These are phyloP conservation scores for Colletotrichum sp. DNA, from an alignment of 2,329 filamentous ascomycete species.

Conservation along the genomic window DNA sequence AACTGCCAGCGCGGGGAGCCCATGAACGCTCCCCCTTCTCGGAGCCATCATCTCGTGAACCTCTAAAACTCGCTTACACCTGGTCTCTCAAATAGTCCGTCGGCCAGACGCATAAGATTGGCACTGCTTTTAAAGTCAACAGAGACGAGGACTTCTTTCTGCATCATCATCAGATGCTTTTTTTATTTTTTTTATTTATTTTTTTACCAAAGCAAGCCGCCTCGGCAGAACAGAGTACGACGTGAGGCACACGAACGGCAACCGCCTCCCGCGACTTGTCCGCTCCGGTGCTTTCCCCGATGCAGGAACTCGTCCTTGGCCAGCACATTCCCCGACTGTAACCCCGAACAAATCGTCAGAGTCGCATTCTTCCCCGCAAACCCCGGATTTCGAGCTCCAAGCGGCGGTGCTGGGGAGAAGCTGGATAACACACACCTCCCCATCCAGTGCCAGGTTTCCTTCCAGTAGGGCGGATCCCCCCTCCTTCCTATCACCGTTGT, in stretches of 20 bases:
- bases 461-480: not conserved
- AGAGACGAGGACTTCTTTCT: not conserved
- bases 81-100: not conserved
- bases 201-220: not conserved
- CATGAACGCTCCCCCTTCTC: not conserved
- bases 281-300: not conserved
- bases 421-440: not conserved
- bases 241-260: not conserved
- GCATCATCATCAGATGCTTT: not conserved
- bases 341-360: not conserved
- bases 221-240: not conserved
- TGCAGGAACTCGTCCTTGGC: conserved; percentile 13
- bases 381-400: conserved; percentile 7
- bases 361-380: not conserved
- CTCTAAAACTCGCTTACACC: not conserved
- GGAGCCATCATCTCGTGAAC: not conserved
- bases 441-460: not conserved
- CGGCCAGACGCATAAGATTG: not conserved
- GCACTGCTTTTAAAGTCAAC: not conserved
- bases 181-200: not conserved
- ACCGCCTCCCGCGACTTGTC: not conserved
- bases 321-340: not conserved
- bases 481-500: not conserved
- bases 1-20: not conserved
- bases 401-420: not conserved